Percentiles rank a stretch among this genome's conserved stretches.
Conservation (phyloP, 257 asterid genomes). For the Solanum virginianum region DNA sequence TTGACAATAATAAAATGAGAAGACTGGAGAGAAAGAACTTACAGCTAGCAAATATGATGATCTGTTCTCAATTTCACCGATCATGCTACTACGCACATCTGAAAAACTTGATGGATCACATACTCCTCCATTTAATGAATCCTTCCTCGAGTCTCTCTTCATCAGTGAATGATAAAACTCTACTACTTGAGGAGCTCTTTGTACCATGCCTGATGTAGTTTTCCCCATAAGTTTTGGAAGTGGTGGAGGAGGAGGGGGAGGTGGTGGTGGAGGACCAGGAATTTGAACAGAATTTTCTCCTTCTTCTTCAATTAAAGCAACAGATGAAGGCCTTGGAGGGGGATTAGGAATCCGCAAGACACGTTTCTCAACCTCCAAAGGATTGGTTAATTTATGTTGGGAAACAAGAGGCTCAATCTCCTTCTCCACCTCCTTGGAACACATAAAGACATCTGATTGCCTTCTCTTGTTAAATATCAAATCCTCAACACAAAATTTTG, state of each 20-base stretch:
- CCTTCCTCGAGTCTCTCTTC: slow-evolving; percentile 89
- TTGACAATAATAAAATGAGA: not conserved
- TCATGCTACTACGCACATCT: slow-evolving; percentile 80
- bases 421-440: slow-evolving; percentile 56
- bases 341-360: slow-evolving; percentile 74
- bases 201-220: slow-evolving; percentile 41
- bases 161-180: slow-evolving; percentile 87
- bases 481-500: slow-evolving; percentile 44
- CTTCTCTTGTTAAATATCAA: slow-evolving; percentile 46
- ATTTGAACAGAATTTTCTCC: slow-evolving; percentile 29
- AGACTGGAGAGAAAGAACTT: slow-evolving; percentile 9
- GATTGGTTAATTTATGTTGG: slow-evolving; percentile 32
- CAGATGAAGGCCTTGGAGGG: slow-evolving; percentile 79
- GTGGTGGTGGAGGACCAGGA: slow-evolving; percentile 8
- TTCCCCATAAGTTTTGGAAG: slow-evolving; percentile 38
- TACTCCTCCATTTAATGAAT: slow-evolving; percentile 51
- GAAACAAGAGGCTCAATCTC: slow-evolving; percentile 31
- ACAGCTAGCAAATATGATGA: slow-evolving; percentile 89
- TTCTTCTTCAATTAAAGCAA: slow-evolving; percentile 12
- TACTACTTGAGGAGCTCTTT: slow-evolving; percentile 82
- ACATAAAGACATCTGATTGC: slow-evolving; percentile 64
- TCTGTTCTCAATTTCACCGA: slow-evolving; percentile 81
- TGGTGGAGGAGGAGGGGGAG: slow-evolving; percentile 62
- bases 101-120: slow-evolving; percentile 60
- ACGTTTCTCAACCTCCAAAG: slow-evolving; percentile 58